Percentiles rank a stretch among this genome's conserved stretches.
phyloP scores from a whole-genome alignment of 2,329 filamentous ascomycete species.

The Ampelomyces quisqualis region DNA sequence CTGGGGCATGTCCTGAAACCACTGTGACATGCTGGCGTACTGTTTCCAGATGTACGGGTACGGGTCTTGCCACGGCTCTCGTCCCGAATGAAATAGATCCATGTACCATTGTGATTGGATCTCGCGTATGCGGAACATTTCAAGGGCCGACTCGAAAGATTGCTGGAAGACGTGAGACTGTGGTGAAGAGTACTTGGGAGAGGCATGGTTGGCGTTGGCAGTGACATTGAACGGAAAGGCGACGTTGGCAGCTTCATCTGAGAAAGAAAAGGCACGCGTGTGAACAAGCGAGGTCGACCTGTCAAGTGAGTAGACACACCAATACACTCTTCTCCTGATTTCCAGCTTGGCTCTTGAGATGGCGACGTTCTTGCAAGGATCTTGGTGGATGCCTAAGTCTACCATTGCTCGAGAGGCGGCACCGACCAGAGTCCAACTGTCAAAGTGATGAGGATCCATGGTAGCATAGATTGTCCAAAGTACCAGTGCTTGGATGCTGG shows the following conservation, averaged over 20 bases:
- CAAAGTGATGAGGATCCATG: conserved; percentile 86
- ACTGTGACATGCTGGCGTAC: conserved; percentile 74
- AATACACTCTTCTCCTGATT: conserved; percentile 78
- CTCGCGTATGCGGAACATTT: conserved; percentile 79
- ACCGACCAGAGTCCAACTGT: conserved; percentile 90
- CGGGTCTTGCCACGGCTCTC: conserved; percentile 66
- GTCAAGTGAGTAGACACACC: conserved; percentile 87
- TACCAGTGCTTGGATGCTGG: conserved; percentile 83
- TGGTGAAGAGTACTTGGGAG: conserved; percentile 49
- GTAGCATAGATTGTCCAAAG: conserved; percentile 87
- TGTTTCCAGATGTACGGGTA: conserved; percentile 73
- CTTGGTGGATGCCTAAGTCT: conserved; percentile 90
- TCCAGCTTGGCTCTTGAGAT: conserved; percentile 71
- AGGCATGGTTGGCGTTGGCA: conserved; percentile 44
- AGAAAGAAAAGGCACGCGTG: conserved; percentile 87
- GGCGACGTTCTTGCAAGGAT: conserved; percentile 70
- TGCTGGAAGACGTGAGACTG: conserved; percentile 56
- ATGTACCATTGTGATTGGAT: conserved; percentile 90
- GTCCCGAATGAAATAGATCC: conserved; percentile 76
- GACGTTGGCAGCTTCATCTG: conserved; percentile 82
- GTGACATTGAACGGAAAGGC: conserved; percentile 65
- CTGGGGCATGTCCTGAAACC: conserved; percentile 74
- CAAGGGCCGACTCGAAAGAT: conserved; percentile 68
- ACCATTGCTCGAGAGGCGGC: conserved; percentile 85
- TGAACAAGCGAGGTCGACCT: conserved; percentile 88